Evolutionary conservation across 345 rosid genomes (phyloP).

Genomic region (Fremontodendron californicum): DNA sequence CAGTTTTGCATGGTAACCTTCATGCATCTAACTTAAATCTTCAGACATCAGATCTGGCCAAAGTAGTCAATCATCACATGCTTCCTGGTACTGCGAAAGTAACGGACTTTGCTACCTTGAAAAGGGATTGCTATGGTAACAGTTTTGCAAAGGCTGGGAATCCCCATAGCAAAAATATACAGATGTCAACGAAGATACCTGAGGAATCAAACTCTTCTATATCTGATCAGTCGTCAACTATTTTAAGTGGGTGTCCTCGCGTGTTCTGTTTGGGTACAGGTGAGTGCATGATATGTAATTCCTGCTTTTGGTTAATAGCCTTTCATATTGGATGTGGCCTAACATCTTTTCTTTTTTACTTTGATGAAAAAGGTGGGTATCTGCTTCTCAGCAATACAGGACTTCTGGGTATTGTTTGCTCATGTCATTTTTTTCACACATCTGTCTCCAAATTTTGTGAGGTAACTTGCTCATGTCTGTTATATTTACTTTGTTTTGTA

Average conservation of each 20-base stretch:
- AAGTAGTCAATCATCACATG: conserved; percentile 16
- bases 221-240: conserved; percentile 19
- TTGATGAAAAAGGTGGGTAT: conserved; percentile 36
- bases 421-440: conserved; percentile 46
- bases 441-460: conserved; percentile 51
- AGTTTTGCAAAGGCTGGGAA: conserved; percentile 19
- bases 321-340: conserved; percentile 1
- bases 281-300: conserved; percentile 25
- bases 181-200: conserved; percentile 15
- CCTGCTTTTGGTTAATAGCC: background rate
- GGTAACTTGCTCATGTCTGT: conserved; percentile 31
- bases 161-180: conserved; percentile 11
- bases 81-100: conserved; percentile 26
- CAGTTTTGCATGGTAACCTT: conserved; percentile 24
- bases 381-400: conserved; percentile 54
- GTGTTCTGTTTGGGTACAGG: conserved; percentile 42
- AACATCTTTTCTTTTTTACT: conserved; percentile 8
- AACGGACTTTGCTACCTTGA: conserved; percentile 19
- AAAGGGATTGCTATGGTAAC: conserved; percentile 16
- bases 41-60: conserved; percentile 25
- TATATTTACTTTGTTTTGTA: background rate
- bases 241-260: conserved; percentile 30
- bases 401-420: conserved; percentile 41
- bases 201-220: conserved; percentile 20
- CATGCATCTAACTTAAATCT: conserved; percentile 16